Percentiles rank a stretch among this genome's conserved stretches.
phyloP scores from a whole-genome alignment of 1,284 basidiomycete species.

The Tremellales sp. region DNA sequence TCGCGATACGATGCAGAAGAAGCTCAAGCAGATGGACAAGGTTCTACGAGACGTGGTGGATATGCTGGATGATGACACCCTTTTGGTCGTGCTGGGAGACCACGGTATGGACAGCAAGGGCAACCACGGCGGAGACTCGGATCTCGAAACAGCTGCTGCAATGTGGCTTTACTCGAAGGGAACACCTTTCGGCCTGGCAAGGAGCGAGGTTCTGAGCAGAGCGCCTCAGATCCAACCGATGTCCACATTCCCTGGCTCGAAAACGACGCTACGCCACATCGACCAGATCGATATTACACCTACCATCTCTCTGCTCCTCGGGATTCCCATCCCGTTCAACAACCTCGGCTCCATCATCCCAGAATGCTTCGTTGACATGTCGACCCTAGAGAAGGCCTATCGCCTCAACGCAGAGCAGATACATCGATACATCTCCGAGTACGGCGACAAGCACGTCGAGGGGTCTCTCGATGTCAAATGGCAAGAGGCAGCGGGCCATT shows the following conservation, averaged over 20 bases:
- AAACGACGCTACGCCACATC: constrained; percentile 60
- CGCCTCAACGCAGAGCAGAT: constrained; percentile 74
- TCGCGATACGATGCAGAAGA: constrained; percentile 77
- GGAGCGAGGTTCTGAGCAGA: too few species aligned
- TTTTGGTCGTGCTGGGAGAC: constrained; percentile 89
- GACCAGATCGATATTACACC: constrained; percentile 95
- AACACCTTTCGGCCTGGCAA: constrained; percentile 29
- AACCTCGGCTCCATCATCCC: constrained; percentile 89
- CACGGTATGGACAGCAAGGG: constrained; percentile 96
- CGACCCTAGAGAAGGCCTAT: constrained; percentile 60
- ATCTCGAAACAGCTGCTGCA: constrained; percentile 77
- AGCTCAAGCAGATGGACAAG: constrained; percentile 82
- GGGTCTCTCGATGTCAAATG: constrained; percentile 53
- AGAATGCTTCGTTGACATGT: constrained; percentile 64
- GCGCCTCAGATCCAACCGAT: constrained; percentile 48
- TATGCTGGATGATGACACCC: constrained; percentile 68
- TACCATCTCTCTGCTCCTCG: constrained; percentile 82
- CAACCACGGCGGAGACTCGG: constrained; percentile 91
- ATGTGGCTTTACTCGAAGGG: constrained; percentile 85
- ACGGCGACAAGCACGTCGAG: constrained; percentile 71
- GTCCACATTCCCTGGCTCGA: constrained; percentile 62
- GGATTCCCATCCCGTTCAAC: constrained; percentile 91
- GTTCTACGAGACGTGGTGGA: constrained; percentile 68
- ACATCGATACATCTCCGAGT: constrained; percentile 68
- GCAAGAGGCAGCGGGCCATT: constrained; percentile 7